Evolutionary conservation across 371 early-diverging fungal species (phyloP), one percentile per base, ranked within the genome.

Genomic region (Mortierella sp.): DNA sequence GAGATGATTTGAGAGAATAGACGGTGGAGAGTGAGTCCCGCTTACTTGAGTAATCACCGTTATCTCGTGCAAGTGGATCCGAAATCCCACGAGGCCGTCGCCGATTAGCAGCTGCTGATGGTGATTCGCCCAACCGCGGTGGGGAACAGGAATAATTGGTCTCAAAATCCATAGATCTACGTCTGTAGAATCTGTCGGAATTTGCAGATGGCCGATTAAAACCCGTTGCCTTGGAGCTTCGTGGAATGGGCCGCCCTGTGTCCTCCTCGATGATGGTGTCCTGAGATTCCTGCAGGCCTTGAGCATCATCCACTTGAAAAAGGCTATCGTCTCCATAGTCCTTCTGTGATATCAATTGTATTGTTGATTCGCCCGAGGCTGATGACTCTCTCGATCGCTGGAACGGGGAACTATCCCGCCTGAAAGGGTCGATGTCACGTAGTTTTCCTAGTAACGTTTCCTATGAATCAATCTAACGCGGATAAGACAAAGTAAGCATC

Each of bases 141-240:
- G 52, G 67, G 5, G 61, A 61, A 10, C 9, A 42, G 8, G 16
- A 24, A 19, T 47, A 53, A 12, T 54, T 31, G 0, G 21, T 52
- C 23, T 67, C 67, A 28, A 43, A 60, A 8, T 60, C 67, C 31
- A 58, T 5, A 7, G 67, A 67, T 6, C 26, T 38, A 10, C 43
- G 31, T 42, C 67, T 21, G 19, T 47, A 61, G 21, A 48, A 54
- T 31, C 2, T 39, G 31, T 27, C 56, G 47, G 21, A 54, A 43
- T 55, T 26, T 45, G 34, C 19, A 41, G 21, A 6, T 24, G 8
- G n/a, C n/a, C n/a, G n/a, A n/a, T n/a, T n/a, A n/a, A n/a, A n/a
- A n/a, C n/a, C n/a, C n/a, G n/a, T n/a, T n/a, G n/a, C n/a, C n/a
- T n/a, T n/a, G n/a, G n/a, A n/a, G n/a, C n/a, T n/a, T 42, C 42